Percentiles rank a stretch among this genome's conserved stretches.
phyloP scores from a whole-genome alignment of 495 filamentous ascomycete species.

The Aspergillus ostianus region DNA sequence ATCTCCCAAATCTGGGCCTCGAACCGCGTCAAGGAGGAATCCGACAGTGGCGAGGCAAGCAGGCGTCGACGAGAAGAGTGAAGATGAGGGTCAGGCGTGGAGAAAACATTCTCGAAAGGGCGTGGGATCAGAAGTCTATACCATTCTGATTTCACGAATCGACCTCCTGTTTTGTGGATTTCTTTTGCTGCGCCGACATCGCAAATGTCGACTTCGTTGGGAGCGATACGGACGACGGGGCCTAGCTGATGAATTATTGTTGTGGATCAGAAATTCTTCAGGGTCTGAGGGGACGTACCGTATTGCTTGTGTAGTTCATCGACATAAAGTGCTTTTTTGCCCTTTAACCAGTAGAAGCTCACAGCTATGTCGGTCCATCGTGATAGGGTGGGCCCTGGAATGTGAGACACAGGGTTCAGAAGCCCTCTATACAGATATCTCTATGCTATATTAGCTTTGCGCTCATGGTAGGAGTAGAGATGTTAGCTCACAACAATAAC shows the following conservation, averaged over 20 bases:
- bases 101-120: slow-evolving; percentile 29
- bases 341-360: slow-evolving; percentile 14
- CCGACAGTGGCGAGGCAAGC: slow-evolving; percentile 38
- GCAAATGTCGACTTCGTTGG: slow-evolving; percentile 34
- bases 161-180: slow-evolving; percentile 35
- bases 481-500: background rate
- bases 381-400: background rate
- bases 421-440: background rate
- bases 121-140: slow-evolving; percentile 17
- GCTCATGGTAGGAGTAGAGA: background rate
- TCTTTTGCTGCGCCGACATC: slow-evolving; percentile 29
- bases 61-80: slow-evolving; percentile 32
- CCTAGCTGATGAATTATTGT: slow-evolving; percentile 19
- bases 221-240: slow-evolving; percentile 41
- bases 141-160: slow-evolving; percentile 21
- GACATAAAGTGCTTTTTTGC: slow-evolving; percentile 26
- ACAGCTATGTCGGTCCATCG: background rate
- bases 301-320: slow-evolving; percentile 35
- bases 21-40: slow-evolving; percentile 25
- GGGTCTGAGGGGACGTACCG: slow-evolving; percentile 15
- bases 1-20: slow-evolving; percentile 29
- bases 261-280: background rate
- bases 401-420: background rate
- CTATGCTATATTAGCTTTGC: background rate
- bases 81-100: slow-evolving; percentile 25